A percentile compares a stretch with the other conserved stretches of the same genome.
phyloP scores from a whole-genome alignment of 257 asterid genomes.

The Pogostemon cablin region DNA sequence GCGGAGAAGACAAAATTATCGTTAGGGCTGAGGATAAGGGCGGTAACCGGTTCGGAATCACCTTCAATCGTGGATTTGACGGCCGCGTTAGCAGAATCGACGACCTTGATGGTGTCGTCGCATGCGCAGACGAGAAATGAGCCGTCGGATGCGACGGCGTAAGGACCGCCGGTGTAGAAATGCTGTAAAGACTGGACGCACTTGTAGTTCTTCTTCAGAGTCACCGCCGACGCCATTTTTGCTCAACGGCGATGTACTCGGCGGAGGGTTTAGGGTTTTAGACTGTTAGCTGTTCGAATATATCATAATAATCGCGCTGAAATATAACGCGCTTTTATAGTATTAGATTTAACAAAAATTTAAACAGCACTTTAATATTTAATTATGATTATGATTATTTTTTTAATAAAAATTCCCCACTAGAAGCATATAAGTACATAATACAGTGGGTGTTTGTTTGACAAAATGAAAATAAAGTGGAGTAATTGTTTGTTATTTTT shows the following conservation, averaged over 20 bases:
- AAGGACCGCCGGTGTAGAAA: slow-evolving; percentile 91
- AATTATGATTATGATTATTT: too few relatives aligned
- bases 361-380: too few relatives aligned
- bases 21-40: slow-evolving; percentile 72
- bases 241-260: slow-evolving; percentile 14
- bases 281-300: background rate
- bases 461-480: too few relatives aligned
- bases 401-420: too few relatives aligned
- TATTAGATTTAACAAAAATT: too few relatives aligned
- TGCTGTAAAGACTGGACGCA: slow-evolving; percentile 73
- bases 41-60: slow-evolving; percentile 81
- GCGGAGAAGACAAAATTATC: slow-evolving; percentile 72
- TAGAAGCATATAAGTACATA: too few relatives aligned
- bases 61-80: slow-evolving; percentile 85
- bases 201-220: slow-evolving; percentile 74
- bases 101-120: slow-evolving; percentile 67
- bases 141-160: slow-evolving; percentile 76
- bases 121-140: slow-evolving; percentile 87
- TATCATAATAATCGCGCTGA: slow-evolving; percentile 18
- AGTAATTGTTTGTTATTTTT: too few relatives aligned
- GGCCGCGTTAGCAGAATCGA: slow-evolving; percentile 70
- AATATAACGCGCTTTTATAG: slow-evolving; percentile 1
- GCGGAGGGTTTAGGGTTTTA: slow-evolving; percentile 49
- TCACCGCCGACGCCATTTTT: slow-evolving; percentile 43
- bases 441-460: too few relatives aligned